phyloP scores from a whole-genome alignment of 306 rosid species.

The Cyamopsis tetragonoloba region DNA sequence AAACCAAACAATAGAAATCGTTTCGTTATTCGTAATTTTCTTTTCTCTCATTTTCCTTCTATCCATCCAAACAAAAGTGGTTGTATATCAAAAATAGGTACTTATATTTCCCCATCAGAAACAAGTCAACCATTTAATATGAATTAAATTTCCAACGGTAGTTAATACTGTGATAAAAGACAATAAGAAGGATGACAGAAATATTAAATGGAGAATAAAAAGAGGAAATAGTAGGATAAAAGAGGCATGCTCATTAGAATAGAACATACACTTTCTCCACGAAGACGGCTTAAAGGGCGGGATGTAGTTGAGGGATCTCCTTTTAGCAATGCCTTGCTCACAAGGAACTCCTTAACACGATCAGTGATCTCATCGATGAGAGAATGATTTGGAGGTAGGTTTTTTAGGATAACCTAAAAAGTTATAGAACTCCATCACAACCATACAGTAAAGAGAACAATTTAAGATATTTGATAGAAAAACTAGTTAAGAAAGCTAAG shows the following conservation, averaged over 20 bases:
- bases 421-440: slow-evolving; percentile 24
- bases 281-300: slow-evolving; percentile 61
- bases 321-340: slow-evolving; percentile 73
- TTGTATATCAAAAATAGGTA: not conserved
- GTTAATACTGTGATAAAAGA: not conserved
- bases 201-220: not conserved
- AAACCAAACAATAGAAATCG: no score
- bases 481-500: not conserved
- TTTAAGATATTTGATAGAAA: not conserved
- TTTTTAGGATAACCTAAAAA: slow-evolving; percentile 76
- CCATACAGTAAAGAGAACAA: slow-evolving; percentile 4
- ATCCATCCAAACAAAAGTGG: no score
- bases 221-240: not conserved
- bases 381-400: slow-evolving; percentile 83
- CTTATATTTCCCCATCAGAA: not conserved
- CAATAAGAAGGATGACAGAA: not conserved
- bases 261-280: slow-evolving; percentile 66
- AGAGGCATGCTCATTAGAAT: not conserved
- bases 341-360: slow-evolving; percentile 78
- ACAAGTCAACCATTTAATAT: not conserved
- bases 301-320: slow-evolving; percentile 63
- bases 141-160: not conserved
- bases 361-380: slow-evolving; percentile 76
- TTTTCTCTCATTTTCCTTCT: no score
- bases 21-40: no score